These are phyloP conservation scores for Lipomyces mesembrius DNA, from an alignment of 805 yeast genomes.

Conservation along the genomic window DNA sequence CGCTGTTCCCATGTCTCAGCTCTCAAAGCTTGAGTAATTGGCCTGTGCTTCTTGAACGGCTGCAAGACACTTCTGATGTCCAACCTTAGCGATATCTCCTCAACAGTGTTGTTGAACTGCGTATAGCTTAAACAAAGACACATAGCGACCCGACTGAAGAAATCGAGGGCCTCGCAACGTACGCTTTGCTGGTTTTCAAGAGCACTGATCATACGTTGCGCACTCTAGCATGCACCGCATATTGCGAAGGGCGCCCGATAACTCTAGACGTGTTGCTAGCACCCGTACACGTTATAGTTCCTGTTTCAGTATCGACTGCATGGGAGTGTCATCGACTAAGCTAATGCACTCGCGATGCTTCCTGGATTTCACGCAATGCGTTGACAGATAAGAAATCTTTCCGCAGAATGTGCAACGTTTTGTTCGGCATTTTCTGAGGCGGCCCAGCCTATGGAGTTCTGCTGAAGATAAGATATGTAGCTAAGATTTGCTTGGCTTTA, in stretches of 20 bases:
- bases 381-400: not conserved
- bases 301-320: not conserved
- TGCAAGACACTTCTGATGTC: too few species aligned
- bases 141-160: not conserved
- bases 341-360: not conserved
- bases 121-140: not conserved
- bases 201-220: not conserved
- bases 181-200: not conserved
- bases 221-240: not conserved
- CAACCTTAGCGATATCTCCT: too few species aligned
- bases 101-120: too few species aligned
- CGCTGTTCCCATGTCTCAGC: not conserved
- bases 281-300: not conserved
- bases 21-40: not conserved
- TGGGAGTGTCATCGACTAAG: not conserved
- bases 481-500: not conserved
- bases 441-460: not conserved
- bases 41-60: not conserved
- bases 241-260: not conserved
- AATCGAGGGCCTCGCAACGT: not conserved
- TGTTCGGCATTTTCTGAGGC: not conserved
- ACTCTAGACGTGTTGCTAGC: not conserved
- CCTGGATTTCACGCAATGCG: not conserved
- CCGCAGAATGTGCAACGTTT: not conserved
- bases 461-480: not conserved